Conservation (phyloP, 1,284 basidiomycete genomes). For the Malassezia vespertilionis region DNA sequence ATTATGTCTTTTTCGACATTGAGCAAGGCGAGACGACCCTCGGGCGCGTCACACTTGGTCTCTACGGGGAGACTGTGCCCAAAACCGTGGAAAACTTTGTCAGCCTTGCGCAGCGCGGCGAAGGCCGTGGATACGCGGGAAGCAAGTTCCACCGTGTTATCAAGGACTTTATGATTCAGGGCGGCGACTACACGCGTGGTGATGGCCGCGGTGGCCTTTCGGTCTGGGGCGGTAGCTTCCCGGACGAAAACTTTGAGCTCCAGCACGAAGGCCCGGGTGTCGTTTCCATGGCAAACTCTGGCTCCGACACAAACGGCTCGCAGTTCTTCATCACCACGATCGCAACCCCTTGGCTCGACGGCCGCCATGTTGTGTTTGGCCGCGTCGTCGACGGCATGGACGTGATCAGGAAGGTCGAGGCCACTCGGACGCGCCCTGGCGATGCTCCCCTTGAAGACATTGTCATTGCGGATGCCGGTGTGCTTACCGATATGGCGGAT, state of each 20-base stretch:
- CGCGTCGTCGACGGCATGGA: slow-evolving; percentile 37
- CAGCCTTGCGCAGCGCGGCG: slow-evolving; percentile 50
- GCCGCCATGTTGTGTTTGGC: slow-evolving; percentile 41
- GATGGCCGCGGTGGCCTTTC: slow-evolving; percentile 44
- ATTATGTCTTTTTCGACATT: slow-evolving; percentile 44
- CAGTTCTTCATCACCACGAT: slow-evolving; percentile 46
- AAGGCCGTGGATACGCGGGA: slow-evolving; percentile 64
- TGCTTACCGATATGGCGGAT: slow-evolving; percentile 20
- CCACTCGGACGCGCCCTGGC: slow-evolving; percentile 30
- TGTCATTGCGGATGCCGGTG: slow-evolving; percentile 33
- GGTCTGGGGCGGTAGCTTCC: slow-evolving; percentile 38
- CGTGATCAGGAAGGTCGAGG: slow-evolving; percentile 38
- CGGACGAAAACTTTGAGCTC: slow-evolving; percentile 38
- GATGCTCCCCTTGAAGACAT: slow-evolving; percentile 34
- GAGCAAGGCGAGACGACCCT: slow-evolving; percentile 35
- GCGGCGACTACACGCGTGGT: slow-evolving; percentile 44
- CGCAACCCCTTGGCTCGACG: slow-evolving; percentile 39
- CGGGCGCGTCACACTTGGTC: slow-evolving; percentile 36
- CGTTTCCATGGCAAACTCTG: slow-evolving; percentile 37
- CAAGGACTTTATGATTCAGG: slow-evolving; percentile 56
- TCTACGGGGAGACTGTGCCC: slow-evolving; percentile 40
- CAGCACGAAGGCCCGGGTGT: slow-evolving; percentile 38
- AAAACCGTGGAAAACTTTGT: slow-evolving; percentile 44
- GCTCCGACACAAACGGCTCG: slow-evolving; percentile 50
- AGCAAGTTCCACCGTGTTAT: slow-evolving; percentile 57